Evolutionary conservation across 495 filamentous ascomycete species (phyloP), one percentile per base, ranked within the genome.

Genomic region (Xylaria telfairii): DNA sequence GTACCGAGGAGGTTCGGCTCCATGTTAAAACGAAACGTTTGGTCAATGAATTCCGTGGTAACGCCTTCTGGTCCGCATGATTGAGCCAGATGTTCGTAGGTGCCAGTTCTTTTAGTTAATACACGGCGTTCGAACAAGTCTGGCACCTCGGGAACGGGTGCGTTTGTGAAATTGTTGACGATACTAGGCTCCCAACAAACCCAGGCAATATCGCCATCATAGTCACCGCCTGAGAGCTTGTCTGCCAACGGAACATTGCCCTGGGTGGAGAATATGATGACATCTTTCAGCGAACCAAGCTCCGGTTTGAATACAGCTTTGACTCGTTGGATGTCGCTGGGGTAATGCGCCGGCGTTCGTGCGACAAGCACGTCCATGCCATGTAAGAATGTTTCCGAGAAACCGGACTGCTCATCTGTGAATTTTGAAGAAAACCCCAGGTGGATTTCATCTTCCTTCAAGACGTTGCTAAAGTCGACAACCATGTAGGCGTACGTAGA

Each of bases 131-230:
- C 75, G 1, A 87, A 81, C 10, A 88, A 72, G 0, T 86, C 76
- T 0, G 80, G 85, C n/a, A 82, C 71, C 0, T 71, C 6, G 0
- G 90, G 90, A 30, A 89, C 80, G 1, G 85, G 81, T 6, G 92
- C 90, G 74, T 97, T 97, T 4, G 76, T 69, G 74, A 98, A 99
- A n/a, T 83, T 86, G 5, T 86, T 74, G 0, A 96, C 93, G 17
- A 98, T 88, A 0, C 81, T 81, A 2, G 85, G 84, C 69, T 98
- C 94, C 95, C 94, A 98, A 78, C 94, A 97, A 19, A 97, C 83
- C 94, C 94, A 96, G 0, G 90, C 92, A 49, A 86, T 91, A 73
- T 99, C 96, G 0, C 96, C 96, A 70, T 98, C 95, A 77, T 98
- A 98, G 79, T 99, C 96, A 10, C 96, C 96, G 17, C 95, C 96